A percentile compares a stretch with the other conserved stretches of the same genome.
Conservation (phyloP, 495 filamentous ascomycete genomes). For the Cercophora newfieldiana region DNA sequence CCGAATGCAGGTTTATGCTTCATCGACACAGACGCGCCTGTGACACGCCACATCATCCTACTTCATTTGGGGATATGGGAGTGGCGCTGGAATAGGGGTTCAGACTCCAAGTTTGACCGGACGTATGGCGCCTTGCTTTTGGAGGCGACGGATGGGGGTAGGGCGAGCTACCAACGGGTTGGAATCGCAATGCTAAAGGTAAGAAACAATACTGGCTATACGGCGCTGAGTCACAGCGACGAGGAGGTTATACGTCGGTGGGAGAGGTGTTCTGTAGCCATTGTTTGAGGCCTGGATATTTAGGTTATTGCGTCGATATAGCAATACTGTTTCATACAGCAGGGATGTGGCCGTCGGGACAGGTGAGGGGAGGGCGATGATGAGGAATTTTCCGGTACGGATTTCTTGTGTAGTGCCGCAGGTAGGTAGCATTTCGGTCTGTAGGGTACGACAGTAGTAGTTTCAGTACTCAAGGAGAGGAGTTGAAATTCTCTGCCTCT, state of each 20-base stretch:
- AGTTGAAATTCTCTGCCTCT: too few species aligned
- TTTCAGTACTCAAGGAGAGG: too few species aligned
- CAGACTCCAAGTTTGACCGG: background rate
- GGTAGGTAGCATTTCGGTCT: too few species aligned
- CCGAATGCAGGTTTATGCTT: background rate
- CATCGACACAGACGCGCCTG: background rate
- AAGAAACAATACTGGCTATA: background rate
- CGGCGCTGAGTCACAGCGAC: background rate
- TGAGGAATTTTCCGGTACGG: too few species aligned
- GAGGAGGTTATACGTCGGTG: conserved; percentile 2
- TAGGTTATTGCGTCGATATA: background rate
- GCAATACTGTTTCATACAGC: too few species aligned
- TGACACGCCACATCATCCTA: background rate
- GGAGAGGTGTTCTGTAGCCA: background rate
- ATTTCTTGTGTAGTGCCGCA: too few species aligned
- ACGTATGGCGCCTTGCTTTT: conserved; percentile 4
- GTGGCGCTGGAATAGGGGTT: background rate
- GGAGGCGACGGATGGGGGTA: background rate
- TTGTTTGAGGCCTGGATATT: background rate
- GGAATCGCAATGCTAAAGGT: conserved; percentile 3
- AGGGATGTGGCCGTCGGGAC: too few species aligned
- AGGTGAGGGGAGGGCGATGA: too few species aligned
- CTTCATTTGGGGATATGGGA: conserved; percentile 7
- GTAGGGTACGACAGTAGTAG: too few species aligned
- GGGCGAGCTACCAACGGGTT: background rate